Evolutionary conservation across 805 yeast genomes (phyloP), one percentile per base, ranked within the genome.

Genomic region (Phaffomyces opuntiae): DNA sequence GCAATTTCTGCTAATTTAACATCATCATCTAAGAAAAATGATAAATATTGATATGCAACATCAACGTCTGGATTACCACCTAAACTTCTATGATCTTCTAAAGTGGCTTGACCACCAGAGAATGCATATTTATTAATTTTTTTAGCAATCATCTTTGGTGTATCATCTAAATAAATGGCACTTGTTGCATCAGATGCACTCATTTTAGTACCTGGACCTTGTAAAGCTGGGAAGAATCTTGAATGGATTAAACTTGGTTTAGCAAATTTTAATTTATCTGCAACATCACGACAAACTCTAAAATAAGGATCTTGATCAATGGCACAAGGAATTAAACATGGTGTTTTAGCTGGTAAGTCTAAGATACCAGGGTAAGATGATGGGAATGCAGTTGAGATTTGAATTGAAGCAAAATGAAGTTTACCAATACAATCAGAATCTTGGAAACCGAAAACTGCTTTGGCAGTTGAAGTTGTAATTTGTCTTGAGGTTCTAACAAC

Each of bases 281-380:
- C 97, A 53, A 93, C 99, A 64, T 93, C 99, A 69, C 99, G 78
- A 67, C 96, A 87, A 21, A 93, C 95, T 68, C 99, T 78, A 73
- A 93, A 93, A 67, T 93, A 93, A 29, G 99, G 98, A 66, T 93
- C 99, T 73, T 91, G 99, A 65, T 93, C 99, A 63, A 93, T 93
- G 40, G 99, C 99, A 75, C 99, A 93, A 36, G 99, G 99, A 65
- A 93, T 93, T 65, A 93, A 73, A 67, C 96, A 88, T 51, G 96
- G 98, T 0, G 97, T 88, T 70, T 90, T 93, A 41, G 81, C 72
- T 39, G 95, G 87, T 58, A 83, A 68, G 7, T 87, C 96, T 56
- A 93, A 77, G 24, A 93, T 85, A 52, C 83, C 96, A 3, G 98
- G 99, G 77, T 87, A 93, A 13, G 97, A 87, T 41, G 91, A 86